Evolutionary conservation across 768 basidiomycete species (phyloP), one percentile per base, ranked within the genome.

Genomic region (Russula vinacea): DNA sequence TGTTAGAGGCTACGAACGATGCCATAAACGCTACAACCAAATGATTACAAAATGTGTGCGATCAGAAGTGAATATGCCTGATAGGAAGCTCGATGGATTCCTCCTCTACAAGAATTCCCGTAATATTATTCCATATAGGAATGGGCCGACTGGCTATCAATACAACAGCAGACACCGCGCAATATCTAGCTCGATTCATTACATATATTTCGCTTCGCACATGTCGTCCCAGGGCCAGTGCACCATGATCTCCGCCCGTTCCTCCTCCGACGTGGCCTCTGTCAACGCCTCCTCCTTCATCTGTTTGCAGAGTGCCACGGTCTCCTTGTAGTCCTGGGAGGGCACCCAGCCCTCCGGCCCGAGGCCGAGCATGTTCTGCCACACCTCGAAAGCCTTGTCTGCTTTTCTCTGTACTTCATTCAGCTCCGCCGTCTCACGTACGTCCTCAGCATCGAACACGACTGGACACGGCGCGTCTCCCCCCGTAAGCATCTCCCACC

Each of bases 181-280:
- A n/a, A n/a, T n/a, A n/a, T n/a, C n/a, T n/a, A n/a, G n/a, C n/a
- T 44, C 19, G 6, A 44, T n/a, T n/a, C 19, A 44, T 9, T 74
- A 81, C 74, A 73, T 78, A 67, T 81, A 81, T n/a, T 76, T 58
- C 72, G 75, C 69, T 72, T 83, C 80, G 68, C 80, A 75, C 77
- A 81, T 81, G 62, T 82, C 80, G 70, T 81, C 78, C 62, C 70
- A 80, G 67, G 70, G 72, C 81, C 80, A 83, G 68, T 83, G 68
- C 55, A 68, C 76, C 74, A 6, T 62, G 55, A 76, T 69, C 74
- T 75, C 58, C 37, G 64, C 79, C 69, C 76, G 78, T 4, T 5
- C 39, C 69, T 76, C 76, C 68, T 78, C 73, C 67, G 64, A 59
- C 56, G 68, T 69, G 56, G 13, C 13, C 56, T 0, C 29, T 6